Percentiles rank a stretch among this genome's conserved stretches.
phyloP scores from a whole-genome alignment of 2,329 filamentous ascomycete genomes.

The Microdochium trichocladiopsis region DNA sequence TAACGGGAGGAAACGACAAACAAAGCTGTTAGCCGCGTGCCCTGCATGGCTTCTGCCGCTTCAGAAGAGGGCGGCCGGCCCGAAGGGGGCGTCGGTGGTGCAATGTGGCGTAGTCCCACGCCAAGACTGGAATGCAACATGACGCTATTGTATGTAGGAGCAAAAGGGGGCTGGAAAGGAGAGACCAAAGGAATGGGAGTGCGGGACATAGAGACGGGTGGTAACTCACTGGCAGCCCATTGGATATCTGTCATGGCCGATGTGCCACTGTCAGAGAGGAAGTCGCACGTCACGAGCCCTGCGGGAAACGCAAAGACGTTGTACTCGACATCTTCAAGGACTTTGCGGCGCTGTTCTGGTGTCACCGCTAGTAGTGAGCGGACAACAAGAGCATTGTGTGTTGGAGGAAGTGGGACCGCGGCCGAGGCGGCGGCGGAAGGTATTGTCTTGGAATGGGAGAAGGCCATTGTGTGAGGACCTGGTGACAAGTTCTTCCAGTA shows the following conservation, averaged over 20 bases:
- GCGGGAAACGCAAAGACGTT: slow-evolving; percentile 1
- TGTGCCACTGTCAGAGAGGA: slow-evolving; percentile 15
- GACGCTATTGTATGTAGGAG: neutral
- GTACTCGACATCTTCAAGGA: slow-evolving; percentile 1
- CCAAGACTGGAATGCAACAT: neutral
- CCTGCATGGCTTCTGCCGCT: neutral
- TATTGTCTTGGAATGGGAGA: neutral
- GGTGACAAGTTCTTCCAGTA: neutral
- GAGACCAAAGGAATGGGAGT: neutral
- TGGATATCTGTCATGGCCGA: slow-evolving; percentile 18
- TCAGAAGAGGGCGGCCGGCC: neutral
- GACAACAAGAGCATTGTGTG: slow-evolving; percentile 1
- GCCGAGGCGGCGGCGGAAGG: neutral
- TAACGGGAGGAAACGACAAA: neutral
- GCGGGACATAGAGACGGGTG: neutral
- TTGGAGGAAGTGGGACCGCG: neutral
- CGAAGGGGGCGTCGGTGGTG: neutral
- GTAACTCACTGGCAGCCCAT: slow-evolving; percentile 13
- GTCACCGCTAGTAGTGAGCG: neutral
- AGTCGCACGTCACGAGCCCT: slow-evolving; percentile 17
- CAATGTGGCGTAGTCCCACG: neutral
- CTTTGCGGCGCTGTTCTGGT: neutral
- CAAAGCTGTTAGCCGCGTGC: neutral
- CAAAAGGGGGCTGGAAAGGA: neutral
- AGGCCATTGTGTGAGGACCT: neutral